phyloP scores from a whole-genome alignment of 495 filamentous ascomycete species.

The Astrocystis sublimbata region DNA sequence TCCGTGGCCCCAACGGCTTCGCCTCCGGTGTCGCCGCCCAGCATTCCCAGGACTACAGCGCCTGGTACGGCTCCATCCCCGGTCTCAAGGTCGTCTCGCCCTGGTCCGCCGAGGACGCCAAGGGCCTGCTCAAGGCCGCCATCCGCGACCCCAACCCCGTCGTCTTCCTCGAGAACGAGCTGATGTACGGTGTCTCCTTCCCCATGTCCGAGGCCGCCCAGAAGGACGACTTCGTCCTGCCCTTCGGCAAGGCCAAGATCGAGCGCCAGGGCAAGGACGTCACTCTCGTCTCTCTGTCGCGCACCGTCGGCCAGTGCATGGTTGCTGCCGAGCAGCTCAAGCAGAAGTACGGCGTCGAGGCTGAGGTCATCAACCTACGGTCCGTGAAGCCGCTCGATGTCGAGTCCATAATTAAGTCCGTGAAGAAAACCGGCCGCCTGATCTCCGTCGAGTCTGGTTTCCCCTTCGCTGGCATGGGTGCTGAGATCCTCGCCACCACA shows the following conservation, averaged over 20 bases:
- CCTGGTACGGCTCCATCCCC: slow-evolving; percentile 98
- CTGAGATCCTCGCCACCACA: slow-evolving; percentile 88
- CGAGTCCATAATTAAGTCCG: slow-evolving; percentile 89
- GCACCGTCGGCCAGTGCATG: slow-evolving; percentile 91
- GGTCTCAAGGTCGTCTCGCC: slow-evolving; percentile 95
- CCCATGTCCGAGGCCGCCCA: slow-evolving; percentile 95
- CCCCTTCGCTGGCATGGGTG: slow-evolving; percentile 87
- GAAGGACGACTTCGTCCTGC: slow-evolving; percentile 92
- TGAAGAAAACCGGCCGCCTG: slow-evolving; percentile 96
- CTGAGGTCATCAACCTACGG: slow-evolving; percentile 96
- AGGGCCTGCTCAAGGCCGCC: slow-evolving; percentile 95
- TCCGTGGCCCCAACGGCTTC: slow-evolving; percentile 98
- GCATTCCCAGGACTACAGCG: slow-evolving; percentile 97
- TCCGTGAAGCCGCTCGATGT: slow-evolving; percentile 96
- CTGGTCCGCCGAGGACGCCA: slow-evolving; percentile 96
- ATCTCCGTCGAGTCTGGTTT: slow-evolving; percentile 94
- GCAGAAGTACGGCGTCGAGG: slow-evolving; percentile 93
- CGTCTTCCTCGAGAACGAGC: slow-evolving; percentile 93
- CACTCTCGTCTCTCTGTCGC: slow-evolving; percentile 91
- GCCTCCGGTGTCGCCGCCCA: slow-evolving; percentile 93
- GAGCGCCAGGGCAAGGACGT: slow-evolving; percentile 94
- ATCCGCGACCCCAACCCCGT: slow-evolving; percentile 98
- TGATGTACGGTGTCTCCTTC: slow-evolving; percentile 91
- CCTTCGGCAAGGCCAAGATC: slow-evolving; percentile 98
- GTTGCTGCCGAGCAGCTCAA: slow-evolving; percentile 85